Evolutionary conservation across 192 early-diverging fungal genomes (phyloP).

Genomic region (Backusella tuberculispora): DNA sequence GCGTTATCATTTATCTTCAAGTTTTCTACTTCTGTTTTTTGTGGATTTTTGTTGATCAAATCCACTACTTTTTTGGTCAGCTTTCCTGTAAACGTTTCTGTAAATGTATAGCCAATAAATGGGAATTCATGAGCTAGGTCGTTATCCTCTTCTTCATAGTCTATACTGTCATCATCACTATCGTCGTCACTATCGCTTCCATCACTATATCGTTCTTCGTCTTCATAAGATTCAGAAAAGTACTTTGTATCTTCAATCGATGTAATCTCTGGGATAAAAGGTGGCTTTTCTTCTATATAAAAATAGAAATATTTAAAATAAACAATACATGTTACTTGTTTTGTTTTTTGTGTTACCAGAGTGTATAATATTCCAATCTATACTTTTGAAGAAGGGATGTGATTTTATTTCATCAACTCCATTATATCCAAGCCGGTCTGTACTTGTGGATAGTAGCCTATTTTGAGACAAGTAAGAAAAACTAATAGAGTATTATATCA

Average conservation of each 20-base stretch:
- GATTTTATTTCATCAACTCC: conserved; percentile 62
- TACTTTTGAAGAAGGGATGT: conserved; percentile 68
- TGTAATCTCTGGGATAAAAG: conserved; percentile 87
- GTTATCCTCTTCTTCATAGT: conserved; percentile 62
- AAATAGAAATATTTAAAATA: neutral
- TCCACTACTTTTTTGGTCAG: neutral
- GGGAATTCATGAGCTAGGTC: conserved; percentile 67
- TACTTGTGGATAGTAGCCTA: conserved; percentile 70
- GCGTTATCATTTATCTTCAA: neutral
- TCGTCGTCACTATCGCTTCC: conserved; percentile 1
- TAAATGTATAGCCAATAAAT: conserved; percentile 79
- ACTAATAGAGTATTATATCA: neutral
- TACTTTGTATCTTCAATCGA: conserved; percentile 89
- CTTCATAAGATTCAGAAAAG: conserved; percentile 65
- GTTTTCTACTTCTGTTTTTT: neutral
- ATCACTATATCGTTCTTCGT: neutral
- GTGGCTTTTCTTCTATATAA: conserved; percentile 57
- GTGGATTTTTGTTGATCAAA: neutral
- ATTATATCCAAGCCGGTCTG: conserved; percentile 70
- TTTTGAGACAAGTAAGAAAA: conserved; percentile 21
- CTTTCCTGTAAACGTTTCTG: conserved; percentile 22
- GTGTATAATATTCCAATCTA: conserved; percentile 66
- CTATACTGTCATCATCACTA: neutral
- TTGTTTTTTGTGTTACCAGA: conserved; percentile 32
- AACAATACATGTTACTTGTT: neutral